Evolutionary conservation across 176 grass and related monocot genomes (phyloP).

Genomic region (Zoysia japonica): DNA sequence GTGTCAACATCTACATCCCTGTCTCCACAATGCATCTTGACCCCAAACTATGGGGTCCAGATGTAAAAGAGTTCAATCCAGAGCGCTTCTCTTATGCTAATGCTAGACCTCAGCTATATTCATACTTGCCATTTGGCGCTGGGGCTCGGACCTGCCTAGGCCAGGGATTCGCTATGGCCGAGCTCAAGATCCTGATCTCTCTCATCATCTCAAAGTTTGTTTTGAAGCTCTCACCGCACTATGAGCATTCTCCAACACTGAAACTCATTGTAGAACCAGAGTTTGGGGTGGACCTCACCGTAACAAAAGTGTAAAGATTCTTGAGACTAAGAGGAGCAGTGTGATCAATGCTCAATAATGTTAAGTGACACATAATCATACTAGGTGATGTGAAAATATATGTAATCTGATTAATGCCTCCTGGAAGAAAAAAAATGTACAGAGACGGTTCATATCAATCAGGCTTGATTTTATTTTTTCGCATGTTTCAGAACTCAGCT

Average conservation of each 20-base stretch:
- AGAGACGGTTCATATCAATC: slow-evolving; percentile 27
- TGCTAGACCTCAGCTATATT: slow-evolving; percentile 60
- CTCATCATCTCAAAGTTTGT: slow-evolving; percentile 73
- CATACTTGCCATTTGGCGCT: slow-evolving; percentile 85
- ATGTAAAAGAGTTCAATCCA: slow-evolving; percentile 80
- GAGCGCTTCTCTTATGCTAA: slow-evolving; percentile 68
- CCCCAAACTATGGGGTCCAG: slow-evolving; percentile 65
- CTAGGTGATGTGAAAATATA: background rate
- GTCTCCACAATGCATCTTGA: slow-evolving; percentile 92
- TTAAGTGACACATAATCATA: background rate
- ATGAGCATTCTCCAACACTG: slow-evolving; percentile 69
- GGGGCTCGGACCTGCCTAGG: slow-evolving; percentile 95
- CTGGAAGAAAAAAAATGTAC: slow-evolving; percentile 20
- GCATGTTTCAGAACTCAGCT: slow-evolving; percentile 27
- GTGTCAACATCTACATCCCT: slow-evolving; percentile 84
- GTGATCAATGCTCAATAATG: slow-evolving; percentile 5
- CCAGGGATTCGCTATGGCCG: slow-evolving; percentile 85
- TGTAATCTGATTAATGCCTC: slow-evolving; percentile 19
- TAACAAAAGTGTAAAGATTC: slow-evolving; percentile 43
- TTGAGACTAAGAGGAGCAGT: slow-evolving; percentile 8
- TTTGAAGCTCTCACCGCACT: slow-evolving; percentile 50
- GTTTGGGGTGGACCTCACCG: slow-evolving; percentile 65
- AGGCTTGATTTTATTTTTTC: slow-evolving; percentile 15
- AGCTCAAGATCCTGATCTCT: slow-evolving; percentile 87
- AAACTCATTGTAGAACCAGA: slow-evolving; percentile 88